A percentile compares a stretch with the other conserved stretches of the same genome.
phyloP scores from a whole-genome alignment of 2,329 filamentous ascomycete genomes.

The Calonectria montana region DNA sequence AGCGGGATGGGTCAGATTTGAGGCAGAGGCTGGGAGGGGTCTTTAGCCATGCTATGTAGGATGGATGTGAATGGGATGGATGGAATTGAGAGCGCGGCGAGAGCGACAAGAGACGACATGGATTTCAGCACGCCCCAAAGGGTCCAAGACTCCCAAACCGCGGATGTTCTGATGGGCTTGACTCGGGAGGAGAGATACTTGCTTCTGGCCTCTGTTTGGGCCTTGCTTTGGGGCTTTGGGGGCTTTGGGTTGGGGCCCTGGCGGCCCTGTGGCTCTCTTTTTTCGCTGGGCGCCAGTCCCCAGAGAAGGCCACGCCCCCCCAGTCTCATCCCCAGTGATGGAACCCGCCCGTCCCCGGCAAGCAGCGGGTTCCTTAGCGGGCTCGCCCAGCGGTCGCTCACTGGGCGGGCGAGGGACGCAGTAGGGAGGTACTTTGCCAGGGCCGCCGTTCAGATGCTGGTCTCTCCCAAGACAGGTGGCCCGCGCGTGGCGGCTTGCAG shows the following conservation, averaged over 20 bases:
- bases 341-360: conserved; percentile 18
- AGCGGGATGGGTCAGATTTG: conserved; percentile 17
- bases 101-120: conserved; percentile 21
- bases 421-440: conserved; percentile 9
- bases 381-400: not conserved
- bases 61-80: conserved; percentile 20
- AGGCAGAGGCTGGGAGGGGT: conserved; percentile 22
- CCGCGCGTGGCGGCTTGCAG: conserved; percentile 31
- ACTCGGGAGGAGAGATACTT: conserved; percentile 24
- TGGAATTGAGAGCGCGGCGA: conserved; percentile 4
- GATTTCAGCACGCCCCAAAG: conserved; percentile 18
- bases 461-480: conserved; percentile 24
- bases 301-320: conserved; percentile 14
- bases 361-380: conserved; percentile 15
- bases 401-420: conserved; percentile 1
- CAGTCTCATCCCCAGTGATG: not conserved
- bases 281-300: conserved; percentile 15
- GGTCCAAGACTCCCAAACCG: conserved; percentile 7
- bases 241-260: conserved; percentile 5
- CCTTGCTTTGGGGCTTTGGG: not conserved
- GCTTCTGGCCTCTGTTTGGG: conserved; percentile 8
- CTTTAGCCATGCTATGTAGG: conserved; percentile 21
- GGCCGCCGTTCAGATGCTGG: conserved; percentile 18
- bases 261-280: conserved; percentile 9
- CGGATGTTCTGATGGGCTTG: conserved; percentile 21